phyloP scores from a whole-genome alignment of 1,284 basidiomycete genomes.

The Stygiomarasmius scandens region DNA sequence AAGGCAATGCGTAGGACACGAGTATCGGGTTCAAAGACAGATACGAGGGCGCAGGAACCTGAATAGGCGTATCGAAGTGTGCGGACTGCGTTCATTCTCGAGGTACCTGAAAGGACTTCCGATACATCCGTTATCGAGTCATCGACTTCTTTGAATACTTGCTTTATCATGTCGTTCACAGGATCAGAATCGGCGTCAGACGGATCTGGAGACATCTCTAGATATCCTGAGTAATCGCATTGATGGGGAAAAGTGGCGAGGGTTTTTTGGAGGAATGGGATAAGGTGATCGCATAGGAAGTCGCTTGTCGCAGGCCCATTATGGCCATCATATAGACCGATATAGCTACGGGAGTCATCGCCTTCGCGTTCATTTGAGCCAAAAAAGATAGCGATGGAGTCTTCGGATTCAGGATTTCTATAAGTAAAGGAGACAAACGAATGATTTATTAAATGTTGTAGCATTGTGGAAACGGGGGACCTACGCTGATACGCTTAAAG shows the following conservation, averaged over 20 bases:
- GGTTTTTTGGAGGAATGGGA: slow-evolving; percentile 10
- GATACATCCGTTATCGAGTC: slow-evolving; percentile 13
- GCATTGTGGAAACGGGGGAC: background rate
- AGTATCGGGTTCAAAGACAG: slow-evolving; percentile 48
- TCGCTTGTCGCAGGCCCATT: slow-evolving; percentile 14
- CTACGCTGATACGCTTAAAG: slow-evolving; percentile 13
- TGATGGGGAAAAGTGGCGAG: slow-evolving; percentile 14
- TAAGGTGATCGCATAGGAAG: slow-evolving; percentile 12
- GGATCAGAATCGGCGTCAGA: background rate
- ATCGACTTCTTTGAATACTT: slow-evolving; percentile 14
- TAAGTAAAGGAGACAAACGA: background rate
- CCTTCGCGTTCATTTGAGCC: background rate
- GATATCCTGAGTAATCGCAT: slow-evolving; percentile 7
- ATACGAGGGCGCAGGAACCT: slow-evolving; percentile 43
- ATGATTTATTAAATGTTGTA: background rate
- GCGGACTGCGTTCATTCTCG: slow-evolving; percentile 16
- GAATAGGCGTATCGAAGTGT: slow-evolving; percentile 15
- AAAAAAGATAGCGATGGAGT: slow-evolving; percentile 14
- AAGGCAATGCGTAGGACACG: slow-evolving; percentile 48
- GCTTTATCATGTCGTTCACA: slow-evolving; percentile 13
- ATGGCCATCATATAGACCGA: slow-evolving; percentile 17
- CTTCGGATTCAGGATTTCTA: slow-evolving; percentile 16
- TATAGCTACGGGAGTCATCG: slow-evolving; percentile 5
- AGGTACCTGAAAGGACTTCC: slow-evolving; percentile 15
- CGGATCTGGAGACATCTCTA: background rate